Conservation (phyloP, 2,329 filamentous ascomycete genomes). For the Paraphaeosphaeria minitans region DNA sequence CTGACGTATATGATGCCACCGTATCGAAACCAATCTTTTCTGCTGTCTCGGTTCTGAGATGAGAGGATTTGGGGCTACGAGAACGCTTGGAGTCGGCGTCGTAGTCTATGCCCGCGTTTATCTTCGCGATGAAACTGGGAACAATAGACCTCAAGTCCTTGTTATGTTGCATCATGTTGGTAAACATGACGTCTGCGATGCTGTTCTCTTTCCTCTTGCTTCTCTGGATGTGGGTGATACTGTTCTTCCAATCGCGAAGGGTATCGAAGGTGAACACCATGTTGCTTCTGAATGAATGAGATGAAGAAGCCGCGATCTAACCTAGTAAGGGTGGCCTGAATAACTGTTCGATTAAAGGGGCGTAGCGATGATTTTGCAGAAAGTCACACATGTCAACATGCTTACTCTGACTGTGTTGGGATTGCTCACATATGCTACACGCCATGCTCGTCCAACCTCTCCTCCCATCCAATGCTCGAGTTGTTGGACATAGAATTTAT, state of each 20-base stretch:
- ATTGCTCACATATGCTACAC: neutral
- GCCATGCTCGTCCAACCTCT: neutral
- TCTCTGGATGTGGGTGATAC: neutral
- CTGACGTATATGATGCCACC: neutral
- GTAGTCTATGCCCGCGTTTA: neutral
- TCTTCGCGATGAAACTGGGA: neutral
- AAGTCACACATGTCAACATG: neutral
- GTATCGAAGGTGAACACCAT: neutral
- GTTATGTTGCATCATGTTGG: neutral
- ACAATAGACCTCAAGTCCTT: neutral
- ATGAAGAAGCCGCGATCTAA: neutral
- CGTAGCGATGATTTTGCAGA: neutral
- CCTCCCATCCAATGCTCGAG: no score
- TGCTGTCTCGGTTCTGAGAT: neutral
- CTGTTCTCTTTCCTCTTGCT: neutral
- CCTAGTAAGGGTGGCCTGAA: neutral
- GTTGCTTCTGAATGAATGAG: neutral
- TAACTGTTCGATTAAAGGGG: neutral
- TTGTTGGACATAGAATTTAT: no score
- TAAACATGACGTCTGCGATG: neutral
- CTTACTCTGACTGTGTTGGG: neutral
- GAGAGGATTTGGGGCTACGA: neutral
- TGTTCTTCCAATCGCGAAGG: neutral
- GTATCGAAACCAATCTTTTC: no score
- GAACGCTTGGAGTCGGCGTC: neutral